Evolutionary conservation across 352 stramenopile genomes (phyloP).

Genomic region (Phytophthora ohioensis): DNA sequence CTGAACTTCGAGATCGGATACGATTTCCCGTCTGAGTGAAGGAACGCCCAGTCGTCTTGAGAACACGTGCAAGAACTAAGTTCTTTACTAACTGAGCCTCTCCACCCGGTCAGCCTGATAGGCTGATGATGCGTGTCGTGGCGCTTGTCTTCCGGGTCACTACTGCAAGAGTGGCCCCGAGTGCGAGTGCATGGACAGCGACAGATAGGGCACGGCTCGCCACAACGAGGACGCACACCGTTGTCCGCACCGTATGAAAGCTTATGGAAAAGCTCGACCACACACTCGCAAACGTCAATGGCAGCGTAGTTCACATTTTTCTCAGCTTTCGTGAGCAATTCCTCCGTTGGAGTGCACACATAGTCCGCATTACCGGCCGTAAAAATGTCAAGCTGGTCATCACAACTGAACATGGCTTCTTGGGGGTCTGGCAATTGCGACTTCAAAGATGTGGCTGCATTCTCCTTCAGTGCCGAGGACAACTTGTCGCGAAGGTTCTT

Average conservation of each 20-base stretch:
- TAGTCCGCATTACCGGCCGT: not conserved
- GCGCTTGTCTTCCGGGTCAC: not conserved
- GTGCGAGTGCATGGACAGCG: not conserved
- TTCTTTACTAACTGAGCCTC: not conserved
- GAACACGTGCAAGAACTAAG: not conserved
- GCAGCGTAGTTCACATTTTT: no score
- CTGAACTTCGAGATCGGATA: not conserved
- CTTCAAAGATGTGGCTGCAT: no score
- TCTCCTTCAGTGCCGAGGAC: no score
- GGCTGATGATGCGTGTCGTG: not conserved
- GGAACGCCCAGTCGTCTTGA: not conserved
- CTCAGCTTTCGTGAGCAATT: no score
- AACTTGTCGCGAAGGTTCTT: no score
- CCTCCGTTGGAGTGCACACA: not conserved
- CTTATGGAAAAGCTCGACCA: not conserved
- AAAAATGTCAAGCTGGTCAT: not conserved
- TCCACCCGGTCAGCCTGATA: not conserved
- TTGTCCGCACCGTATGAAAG: not conserved
- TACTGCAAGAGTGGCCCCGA: not conserved
- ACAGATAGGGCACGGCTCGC: not conserved
- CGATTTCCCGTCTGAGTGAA: not conserved
- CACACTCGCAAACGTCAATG: not conserved
- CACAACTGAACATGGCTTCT: no score
- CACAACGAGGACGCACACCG: not conserved
- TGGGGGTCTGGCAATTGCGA: no score